Evolutionary conservation across 768 basidiomycete species (phyloP).

Genomic region (Amanita subjunquillea): DNA sequence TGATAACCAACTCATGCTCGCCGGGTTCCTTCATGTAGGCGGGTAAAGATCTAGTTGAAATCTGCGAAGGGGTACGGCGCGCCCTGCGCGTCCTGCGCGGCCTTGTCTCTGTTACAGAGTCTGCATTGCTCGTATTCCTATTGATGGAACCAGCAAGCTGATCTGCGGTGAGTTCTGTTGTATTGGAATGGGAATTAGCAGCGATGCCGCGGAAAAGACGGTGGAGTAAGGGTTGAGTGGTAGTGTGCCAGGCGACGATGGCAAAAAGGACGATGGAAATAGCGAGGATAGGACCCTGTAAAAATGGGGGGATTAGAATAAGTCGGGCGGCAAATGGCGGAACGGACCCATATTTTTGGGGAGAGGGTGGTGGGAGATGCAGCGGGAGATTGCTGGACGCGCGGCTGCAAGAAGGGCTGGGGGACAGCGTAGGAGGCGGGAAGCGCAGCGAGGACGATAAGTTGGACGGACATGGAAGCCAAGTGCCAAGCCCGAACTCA

Average conservation of each 20-base stretch:
- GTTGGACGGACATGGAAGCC: too few relatives aligned
- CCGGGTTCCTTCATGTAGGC: constrained; percentile 80
- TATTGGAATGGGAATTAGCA: not conserved
- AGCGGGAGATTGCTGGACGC: not conserved
- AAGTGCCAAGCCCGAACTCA: too few relatives aligned
- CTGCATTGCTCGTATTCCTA: constrained; percentile 9
- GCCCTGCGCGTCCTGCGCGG: constrained; percentile 31
- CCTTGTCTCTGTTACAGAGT: constrained; percentile 16
- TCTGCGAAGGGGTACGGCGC: constrained; percentile 66
- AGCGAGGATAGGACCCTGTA: not conserved
- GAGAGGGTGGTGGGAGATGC: not conserved
- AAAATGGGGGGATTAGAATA: not conserved
- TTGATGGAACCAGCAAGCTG: constrained; percentile 43
- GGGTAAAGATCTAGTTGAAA: constrained; percentile 69
- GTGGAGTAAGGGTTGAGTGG: not conserved
- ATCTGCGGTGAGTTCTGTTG: constrained; percentile 41
- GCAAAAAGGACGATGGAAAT: not conserved
- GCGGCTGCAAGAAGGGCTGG: not conserved
- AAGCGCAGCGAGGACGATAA: too few relatives aligned
- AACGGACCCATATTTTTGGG: not conserved
- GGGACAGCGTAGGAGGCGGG: not conserved
- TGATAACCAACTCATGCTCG: constrained; percentile 70
- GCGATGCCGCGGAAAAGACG: not conserved
- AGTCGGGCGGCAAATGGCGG: too few relatives aligned
- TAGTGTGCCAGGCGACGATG: not conserved